phyloP scores from a whole-genome alignment of 441 rosid species.

The Cnidoscolus chayamansa region DNA sequence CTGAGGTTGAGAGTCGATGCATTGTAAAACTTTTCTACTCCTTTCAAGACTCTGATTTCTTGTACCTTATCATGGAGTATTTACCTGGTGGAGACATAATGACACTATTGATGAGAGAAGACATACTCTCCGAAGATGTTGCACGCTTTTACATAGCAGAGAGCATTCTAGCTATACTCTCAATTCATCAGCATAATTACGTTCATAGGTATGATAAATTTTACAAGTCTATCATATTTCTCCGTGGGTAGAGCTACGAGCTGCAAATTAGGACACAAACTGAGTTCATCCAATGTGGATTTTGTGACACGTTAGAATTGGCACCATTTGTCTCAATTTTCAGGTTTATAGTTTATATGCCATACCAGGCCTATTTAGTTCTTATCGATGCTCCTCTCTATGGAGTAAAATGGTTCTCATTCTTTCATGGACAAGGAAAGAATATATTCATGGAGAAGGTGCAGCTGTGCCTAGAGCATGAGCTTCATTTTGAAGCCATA shows the following conservation, averaged over 20 bases:
- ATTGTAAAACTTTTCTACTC: conserved; percentile 84
- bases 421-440: not conserved
- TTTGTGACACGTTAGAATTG: not conserved
- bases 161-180: conserved; percentile 87
- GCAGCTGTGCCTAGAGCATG: not conserved
- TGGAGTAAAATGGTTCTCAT: not conserved
- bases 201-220: conserved; percentile 60
- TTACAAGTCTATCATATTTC: conserved; percentile 4
- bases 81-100: conserved; percentile 96
- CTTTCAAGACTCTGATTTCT: conserved; percentile 88
- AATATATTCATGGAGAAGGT: not conserved
- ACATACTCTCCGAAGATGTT: conserved; percentile 79
- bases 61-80: conserved; percentile 95
- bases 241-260: not conserved
- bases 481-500: conserved; percentile 1
- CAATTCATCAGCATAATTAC: conserved; percentile 88
- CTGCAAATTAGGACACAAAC: not conserved
- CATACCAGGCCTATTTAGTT: not conserved
- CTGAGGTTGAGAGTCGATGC: conserved; percentile 89
- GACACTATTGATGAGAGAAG: conserved; percentile 96
- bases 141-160: conserved; percentile 93
- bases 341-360: not conserved
- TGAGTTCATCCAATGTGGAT: not conserved
- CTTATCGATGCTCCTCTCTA: not conserved
- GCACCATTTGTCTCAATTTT: not conserved